A percentile compares a stretch with the other conserved stretches of the same genome.
phyloP scores from a whole-genome alignment of 176 grass and related monocot genomes.

The Bolboschoenus planiculmis region DNA sequence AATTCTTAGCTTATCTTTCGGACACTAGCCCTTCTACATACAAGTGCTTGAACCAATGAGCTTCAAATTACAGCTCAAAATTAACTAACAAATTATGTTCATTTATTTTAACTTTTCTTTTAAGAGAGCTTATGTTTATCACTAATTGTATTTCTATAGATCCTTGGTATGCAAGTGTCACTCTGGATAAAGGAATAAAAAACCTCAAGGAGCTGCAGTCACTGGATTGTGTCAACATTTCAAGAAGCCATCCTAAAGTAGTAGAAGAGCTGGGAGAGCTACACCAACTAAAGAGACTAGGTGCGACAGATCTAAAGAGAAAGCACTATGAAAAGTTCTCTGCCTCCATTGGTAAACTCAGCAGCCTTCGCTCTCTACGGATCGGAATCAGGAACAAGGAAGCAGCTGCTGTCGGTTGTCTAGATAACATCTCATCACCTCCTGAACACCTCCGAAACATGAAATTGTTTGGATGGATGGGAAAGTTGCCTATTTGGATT shows the following conservation, averaged over 20 bases:
- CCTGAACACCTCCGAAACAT: constrained; percentile 27
- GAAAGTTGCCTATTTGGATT: constrained; percentile 25
- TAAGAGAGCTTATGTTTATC: neutral
- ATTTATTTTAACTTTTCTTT: neutral
- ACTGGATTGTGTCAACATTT: neutral
- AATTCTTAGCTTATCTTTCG: neutral
- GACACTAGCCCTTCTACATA: neutral
- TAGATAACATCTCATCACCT: neutral
- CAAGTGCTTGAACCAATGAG: neutral
- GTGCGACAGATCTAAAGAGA: constrained; percentile 4
- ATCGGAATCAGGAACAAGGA: neutral
- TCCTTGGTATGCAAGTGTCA: no score
- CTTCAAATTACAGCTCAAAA: neutral
- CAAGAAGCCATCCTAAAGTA: neutral
- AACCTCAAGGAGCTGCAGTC: neutral
- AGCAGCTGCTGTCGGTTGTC: neutral
- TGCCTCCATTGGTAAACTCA: constrained; percentile 16
- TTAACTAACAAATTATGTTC: neutral
- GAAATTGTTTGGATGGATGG: constrained; percentile 1
- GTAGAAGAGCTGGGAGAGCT: constrained; percentile 19
- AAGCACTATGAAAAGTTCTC: neutral
- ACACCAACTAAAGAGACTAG: constrained; percentile 21
- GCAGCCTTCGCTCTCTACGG: constrained; percentile 19
- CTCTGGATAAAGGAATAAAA: neutral
- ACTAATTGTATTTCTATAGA: neutral